Percentiles rank a stretch among this genome's conserved stretches.
Evolutionary conservation across 345 rosid species (phyloP).

Genomic region (Ceriops decandra): DNA sequence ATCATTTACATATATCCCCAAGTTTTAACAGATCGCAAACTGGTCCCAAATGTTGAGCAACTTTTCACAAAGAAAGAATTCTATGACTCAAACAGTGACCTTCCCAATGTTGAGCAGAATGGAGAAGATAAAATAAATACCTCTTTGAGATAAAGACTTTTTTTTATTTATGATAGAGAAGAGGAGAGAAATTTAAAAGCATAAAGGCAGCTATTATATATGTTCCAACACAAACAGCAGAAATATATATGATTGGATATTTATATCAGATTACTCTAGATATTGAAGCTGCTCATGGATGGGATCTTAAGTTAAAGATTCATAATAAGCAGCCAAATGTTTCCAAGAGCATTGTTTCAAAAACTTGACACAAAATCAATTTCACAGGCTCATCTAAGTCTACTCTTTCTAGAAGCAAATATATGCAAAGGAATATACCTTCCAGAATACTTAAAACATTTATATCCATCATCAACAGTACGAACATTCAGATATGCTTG

Average conservation of each 20-base stretch:
- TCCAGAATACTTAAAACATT: conserved; percentile 83
- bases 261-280: too few relatives aligned
- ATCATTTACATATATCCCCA: not conserved
- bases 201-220: too few relatives aligned
- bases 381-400: not conserved
- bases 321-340: not conserved
- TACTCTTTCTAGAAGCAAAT: conserved; percentile 1
- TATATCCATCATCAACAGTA: conserved; percentile 68
- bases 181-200: too few relatives aligned
- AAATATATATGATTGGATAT: too few relatives aligned
- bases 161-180: too few relatives aligned
- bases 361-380: not conserved
- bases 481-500: conserved; percentile 69
- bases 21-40: not conserved
- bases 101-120: too few relatives aligned
- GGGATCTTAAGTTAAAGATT: not conserved
- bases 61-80: too few relatives aligned
- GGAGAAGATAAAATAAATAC: too few relatives aligned
- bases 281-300: not conserved
- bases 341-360: not conserved
- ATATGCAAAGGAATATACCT: conserved; percentile 42
- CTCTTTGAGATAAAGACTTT: too few relatives aligned
- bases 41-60: not conserved
- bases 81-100: too few relatives aligned
- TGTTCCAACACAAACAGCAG: too few relatives aligned